phyloP scores from a whole-genome alignment of 1,284 basidiomycete species.

The Sphagnurus paluster region DNA sequence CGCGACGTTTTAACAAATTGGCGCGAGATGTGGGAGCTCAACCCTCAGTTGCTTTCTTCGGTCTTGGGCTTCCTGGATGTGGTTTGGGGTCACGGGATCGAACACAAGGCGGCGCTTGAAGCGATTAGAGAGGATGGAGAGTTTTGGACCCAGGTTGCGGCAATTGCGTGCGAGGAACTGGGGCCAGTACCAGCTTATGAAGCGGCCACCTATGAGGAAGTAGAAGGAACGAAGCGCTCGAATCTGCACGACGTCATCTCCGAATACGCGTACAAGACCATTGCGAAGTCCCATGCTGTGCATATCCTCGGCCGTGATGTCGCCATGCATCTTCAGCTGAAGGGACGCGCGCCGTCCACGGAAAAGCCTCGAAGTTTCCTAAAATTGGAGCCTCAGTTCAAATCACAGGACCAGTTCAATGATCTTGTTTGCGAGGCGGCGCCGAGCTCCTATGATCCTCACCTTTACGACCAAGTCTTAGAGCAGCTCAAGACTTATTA shows the following conservation, averaged over 20 bases:
- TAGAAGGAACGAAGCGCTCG: slow-evolving; percentile 58
- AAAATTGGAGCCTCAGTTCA: slow-evolving; percentile 56
- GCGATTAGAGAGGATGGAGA: slow-evolving; percentile 51
- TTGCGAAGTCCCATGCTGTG: slow-evolving; percentile 75
- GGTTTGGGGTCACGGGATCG: slow-evolving; percentile 82
- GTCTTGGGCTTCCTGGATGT: slow-evolving; percentile 79
- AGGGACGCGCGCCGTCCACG: slow-evolving; percentile 32
- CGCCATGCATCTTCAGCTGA: slow-evolving; percentile 50
- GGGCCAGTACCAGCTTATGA: slow-evolving; percentile 68
- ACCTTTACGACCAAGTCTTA: slow-evolving; percentile 59
- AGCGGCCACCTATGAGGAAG: slow-evolving; percentile 42
- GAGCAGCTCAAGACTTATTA: slow-evolving; percentile 47
- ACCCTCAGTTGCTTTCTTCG: slow-evolving; percentile 76
- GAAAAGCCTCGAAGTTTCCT: slow-evolving; percentile 59
- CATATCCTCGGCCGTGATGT: slow-evolving; percentile 75
- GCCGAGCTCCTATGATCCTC: slow-evolving; percentile 67
- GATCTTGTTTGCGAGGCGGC: slow-evolving; percentile 69
- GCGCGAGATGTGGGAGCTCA: slow-evolving; percentile 72
- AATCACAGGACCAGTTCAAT: slow-evolving; percentile 56
- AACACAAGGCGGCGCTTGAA: slow-evolving; percentile 66
- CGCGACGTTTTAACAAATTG: slow-evolving; percentile 65
- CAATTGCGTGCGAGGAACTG: slow-evolving; percentile 62
- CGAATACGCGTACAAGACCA: slow-evolving; percentile 67
- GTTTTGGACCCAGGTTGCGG: slow-evolving; percentile 68
- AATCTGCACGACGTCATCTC: slow-evolving; percentile 62